These are phyloP conservation scores for Plenodomus biglobosus DNA, from an alignment of 2,329 filamentous ascomycete genomes.

Conservation along the genomic window DNA sequence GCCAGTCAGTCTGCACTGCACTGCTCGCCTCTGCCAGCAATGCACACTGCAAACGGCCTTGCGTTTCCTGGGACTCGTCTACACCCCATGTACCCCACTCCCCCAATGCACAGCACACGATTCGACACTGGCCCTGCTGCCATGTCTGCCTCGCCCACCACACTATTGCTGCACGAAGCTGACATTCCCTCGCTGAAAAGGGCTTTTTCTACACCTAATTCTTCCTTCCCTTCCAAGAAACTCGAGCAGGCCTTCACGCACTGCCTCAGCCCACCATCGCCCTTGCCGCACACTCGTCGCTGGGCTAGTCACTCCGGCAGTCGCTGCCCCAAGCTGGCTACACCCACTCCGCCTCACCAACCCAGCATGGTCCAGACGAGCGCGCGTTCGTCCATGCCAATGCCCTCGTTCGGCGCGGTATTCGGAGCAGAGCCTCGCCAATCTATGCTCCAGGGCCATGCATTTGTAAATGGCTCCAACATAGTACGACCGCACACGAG, in stretches of 20 bases:
- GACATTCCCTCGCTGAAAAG: constrained; percentile 41
- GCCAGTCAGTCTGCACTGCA: neutral
- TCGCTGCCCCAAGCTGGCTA: constrained; percentile 22
- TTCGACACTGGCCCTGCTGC: constrained; percentile 11
- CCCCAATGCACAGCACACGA: constrained; percentile 7
- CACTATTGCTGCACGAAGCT: constrained; percentile 30
- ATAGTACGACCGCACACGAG: constrained; percentile 40
- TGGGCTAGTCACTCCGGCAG: constrained; percentile 18
- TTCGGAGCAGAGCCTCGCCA: constrained; percentile 60
- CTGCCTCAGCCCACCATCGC: constrained; percentile 7
- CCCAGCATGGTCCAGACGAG: constrained; percentile 45
- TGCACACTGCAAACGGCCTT: constrained; percentile 7
- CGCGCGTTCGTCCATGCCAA: constrained; percentile 48
- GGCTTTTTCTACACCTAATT: constrained; percentile 40
- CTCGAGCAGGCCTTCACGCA: constrained; percentile 23
- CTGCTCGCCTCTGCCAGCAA: neutral
- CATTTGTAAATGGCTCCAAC: constrained; percentile 30
- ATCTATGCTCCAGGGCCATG: constrained; percentile 47
- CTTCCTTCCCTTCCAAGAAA: constrained; percentile 36
- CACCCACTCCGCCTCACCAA: constrained; percentile 13
- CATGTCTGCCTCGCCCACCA: constrained; percentile 30
- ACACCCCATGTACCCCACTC: constrained; percentile 4
- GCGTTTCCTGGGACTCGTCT: constrained; percentile 7
- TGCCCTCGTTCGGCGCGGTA: constrained; percentile 76
- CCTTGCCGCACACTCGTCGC: constrained; percentile 10